A percentile compares a stretch with the other conserved stretches of the same genome.
Conservation (phyloP, 306 rosid species). For the Geum urbanum region DNA sequence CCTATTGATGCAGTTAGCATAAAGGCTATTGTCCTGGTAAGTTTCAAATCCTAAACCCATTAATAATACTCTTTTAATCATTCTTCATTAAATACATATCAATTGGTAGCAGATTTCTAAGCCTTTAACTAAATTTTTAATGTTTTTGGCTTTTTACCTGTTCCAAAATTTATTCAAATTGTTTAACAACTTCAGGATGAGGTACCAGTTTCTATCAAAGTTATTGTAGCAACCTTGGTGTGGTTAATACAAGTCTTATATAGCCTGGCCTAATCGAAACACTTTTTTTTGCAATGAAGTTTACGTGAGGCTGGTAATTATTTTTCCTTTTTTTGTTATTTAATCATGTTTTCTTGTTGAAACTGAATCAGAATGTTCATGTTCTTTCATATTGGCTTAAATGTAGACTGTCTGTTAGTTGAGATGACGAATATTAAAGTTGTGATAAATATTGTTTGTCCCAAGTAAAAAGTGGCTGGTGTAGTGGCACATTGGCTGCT, state of each 20-base stretch:
- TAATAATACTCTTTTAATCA: not conserved
- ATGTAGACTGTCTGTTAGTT: too few relatives aligned
- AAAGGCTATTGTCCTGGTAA: slow-evolving; percentile 38
- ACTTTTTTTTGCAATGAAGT: too few relatives aligned
- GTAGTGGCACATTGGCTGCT: too few relatives aligned
- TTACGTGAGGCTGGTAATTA: not conserved
- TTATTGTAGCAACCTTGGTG: not conserved
- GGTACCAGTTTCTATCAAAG: not conserved
- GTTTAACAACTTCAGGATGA: not conserved
- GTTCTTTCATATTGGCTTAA: not conserved
- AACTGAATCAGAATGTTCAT: not conserved
- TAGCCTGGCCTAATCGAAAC: not conserved
- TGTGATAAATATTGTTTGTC: too few relatives aligned
- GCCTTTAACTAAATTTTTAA: not conserved
- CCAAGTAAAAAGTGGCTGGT: too few relatives aligned
- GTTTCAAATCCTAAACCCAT: not conserved
- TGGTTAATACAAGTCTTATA: not conserved
- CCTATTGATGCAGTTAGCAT: slow-evolving; percentile 26
- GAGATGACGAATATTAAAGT: too few relatives aligned
- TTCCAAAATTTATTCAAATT: not conserved
- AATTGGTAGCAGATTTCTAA: not conserved
- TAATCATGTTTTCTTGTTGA: not conserved
- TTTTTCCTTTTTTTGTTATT: not conserved
- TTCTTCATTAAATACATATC: not conserved
- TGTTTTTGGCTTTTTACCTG: not conserved